phyloP scores from a whole-genome alignment of 2,329 filamentous ascomycete genomes.

The Cytospora mali region DNA sequence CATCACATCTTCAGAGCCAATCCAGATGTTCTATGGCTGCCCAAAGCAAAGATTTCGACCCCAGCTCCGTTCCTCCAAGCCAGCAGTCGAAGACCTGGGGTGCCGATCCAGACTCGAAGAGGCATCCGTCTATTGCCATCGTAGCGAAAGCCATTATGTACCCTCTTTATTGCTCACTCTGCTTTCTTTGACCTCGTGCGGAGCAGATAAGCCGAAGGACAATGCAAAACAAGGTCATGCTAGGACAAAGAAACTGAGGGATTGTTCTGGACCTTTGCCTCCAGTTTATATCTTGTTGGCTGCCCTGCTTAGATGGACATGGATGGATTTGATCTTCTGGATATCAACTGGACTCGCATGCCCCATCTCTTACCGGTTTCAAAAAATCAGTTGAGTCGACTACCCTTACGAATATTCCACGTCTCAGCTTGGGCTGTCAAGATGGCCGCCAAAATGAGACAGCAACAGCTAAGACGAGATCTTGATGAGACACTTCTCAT shows the following conservation, averaged over 20 bases:
- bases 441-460: not conserved
- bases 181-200: not conserved
- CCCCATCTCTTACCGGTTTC: not conserved
- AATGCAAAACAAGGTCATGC: not conserved
- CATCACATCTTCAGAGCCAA: not conserved
- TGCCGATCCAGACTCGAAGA: not conserved
- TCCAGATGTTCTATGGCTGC: not conserved
- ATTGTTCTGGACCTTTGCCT: not conserved
- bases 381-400: not conserved
- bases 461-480: not conserved
- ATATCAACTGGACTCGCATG: not conserved
- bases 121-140: no score
- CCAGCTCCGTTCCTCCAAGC: no score
- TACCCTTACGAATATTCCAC: not conserved
- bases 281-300: not conserved
- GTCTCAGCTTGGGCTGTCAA: not conserved
- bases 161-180: not conserved
- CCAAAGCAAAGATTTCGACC: not conserved
- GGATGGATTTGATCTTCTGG: not conserved
- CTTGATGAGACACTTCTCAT: slow-evolving; percentile 16
- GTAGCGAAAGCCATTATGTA: not conserved
- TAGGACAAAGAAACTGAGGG: not conserved
- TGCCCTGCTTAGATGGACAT: not conserved
- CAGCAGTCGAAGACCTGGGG: not conserved
- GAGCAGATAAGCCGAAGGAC: not conserved